phyloP scores from a whole-genome alignment of 176 grass and related monocot genomes.

The Eragrostis curvula region DNA sequence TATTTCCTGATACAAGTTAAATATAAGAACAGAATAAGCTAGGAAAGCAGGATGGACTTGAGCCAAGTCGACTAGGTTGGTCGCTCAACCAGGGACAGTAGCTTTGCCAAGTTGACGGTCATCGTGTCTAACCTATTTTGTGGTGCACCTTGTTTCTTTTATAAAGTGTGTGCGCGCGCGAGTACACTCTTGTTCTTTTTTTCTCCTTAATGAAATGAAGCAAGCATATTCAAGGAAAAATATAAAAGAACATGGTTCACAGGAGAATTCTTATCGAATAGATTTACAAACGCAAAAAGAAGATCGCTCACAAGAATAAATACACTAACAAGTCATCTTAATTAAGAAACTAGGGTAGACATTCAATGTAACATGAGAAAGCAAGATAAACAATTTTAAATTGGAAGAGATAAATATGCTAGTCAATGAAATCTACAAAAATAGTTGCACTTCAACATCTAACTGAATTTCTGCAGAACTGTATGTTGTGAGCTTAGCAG shows the following conservation, averaged over 20 bases:
- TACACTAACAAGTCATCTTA: not conserved
- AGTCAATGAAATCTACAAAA: not conserved
- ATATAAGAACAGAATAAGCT: not conserved
- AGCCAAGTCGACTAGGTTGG: not conserved
- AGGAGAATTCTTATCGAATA: too few relatives aligned
- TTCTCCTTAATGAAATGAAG: too few relatives aligned
- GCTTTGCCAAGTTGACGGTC: too few relatives aligned
- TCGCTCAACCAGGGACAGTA: too few relatives aligned
- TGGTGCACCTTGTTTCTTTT: too few relatives aligned
- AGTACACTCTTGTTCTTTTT: too few relatives aligned
- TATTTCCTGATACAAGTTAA: not conserved
- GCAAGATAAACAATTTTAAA: conserved; percentile 2
- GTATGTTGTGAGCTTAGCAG: not conserved
- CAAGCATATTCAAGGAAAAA: too few relatives aligned
- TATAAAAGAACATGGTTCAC: too few relatives aligned
- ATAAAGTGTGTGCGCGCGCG: too few relatives aligned
- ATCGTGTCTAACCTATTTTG: too few relatives aligned
- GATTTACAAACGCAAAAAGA: too few relatives aligned
- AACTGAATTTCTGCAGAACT: not conserved
- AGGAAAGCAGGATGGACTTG: not conserved
- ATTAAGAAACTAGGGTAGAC: not conserved
- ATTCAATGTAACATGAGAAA: conserved; percentile 10
- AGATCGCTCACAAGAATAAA: conserved; percentile 3
- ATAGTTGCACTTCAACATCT: not conserved
- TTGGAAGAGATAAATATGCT: too few relatives aligned